A percentile compares a stretch with the other conserved stretches of the same genome.
These are phyloP conservation scores for Phialophora tarda DNA, from an alignment of 2,329 filamentous ascomycete genomes.

Conservation along the genomic window DNA sequence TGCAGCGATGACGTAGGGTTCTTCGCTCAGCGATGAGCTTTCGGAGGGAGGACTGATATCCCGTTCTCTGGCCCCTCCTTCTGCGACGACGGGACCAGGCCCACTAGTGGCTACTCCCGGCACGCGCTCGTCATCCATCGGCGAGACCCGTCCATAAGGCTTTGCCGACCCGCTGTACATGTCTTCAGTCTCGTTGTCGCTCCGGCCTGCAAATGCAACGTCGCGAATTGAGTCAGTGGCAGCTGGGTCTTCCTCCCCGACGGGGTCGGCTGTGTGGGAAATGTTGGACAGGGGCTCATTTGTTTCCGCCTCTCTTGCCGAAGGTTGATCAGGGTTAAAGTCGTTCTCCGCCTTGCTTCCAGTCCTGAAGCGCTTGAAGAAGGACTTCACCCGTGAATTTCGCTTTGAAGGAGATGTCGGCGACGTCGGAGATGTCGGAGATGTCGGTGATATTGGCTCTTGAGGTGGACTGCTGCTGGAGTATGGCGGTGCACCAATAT, in stretches of 20 bases:
- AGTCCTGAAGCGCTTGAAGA: conserved; percentile 34
- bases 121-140: conserved; percentile 18
- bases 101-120: background rate
- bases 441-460: conserved; percentile 22
- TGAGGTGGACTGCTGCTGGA: conserved; percentile 13
- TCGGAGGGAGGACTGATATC: conserved; percentile 38
- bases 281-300: background rate
- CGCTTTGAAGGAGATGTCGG: conserved; percentile 35
- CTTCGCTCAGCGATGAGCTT: conserved; percentile 26
- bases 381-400: conserved; percentile 37
- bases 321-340: conserved; percentile 15
- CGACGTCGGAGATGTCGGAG: conserved; percentile 16
- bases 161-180: conserved; percentile 36
- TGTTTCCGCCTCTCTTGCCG: conserved; percentile 8
- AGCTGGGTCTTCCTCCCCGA: conserved; percentile 26
- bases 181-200: conserved; percentile 37
- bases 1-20: conserved; percentile 34
- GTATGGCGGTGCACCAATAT: conserved; percentile 13
- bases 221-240: conserved; percentile 38
- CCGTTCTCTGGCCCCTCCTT: conserved; percentile 10
- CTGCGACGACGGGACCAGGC: background rate
- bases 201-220: conserved; percentile 39
- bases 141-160: conserved; percentile 26
- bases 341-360: conserved; percentile 35
- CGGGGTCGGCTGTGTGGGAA: conserved; percentile 6